phyloP scores from a whole-genome alignment of 345 rosid genomes.

The Jatropha curcas region DNA sequence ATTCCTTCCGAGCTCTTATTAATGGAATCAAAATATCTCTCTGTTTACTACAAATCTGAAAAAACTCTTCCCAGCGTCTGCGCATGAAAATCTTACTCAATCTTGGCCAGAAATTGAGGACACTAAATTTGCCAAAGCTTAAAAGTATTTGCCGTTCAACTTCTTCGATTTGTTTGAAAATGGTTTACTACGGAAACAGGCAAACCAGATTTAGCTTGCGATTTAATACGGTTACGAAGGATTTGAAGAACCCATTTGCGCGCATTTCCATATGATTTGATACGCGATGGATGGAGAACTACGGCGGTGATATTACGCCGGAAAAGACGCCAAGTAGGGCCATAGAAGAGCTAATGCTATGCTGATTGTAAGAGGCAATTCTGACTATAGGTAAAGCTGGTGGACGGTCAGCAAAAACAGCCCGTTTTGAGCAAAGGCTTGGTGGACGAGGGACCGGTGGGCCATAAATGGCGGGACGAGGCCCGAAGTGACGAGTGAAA shows the following conservation, averaged over 20 bases:
- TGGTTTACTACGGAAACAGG: not conserved
- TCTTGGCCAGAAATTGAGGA: not conserved
- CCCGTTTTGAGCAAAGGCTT: not conserved
- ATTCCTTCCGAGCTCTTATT: conserved; percentile 11
- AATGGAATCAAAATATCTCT: conserved; percentile 1
- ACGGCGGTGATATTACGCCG: not conserved
- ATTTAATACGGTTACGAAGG: not conserved
- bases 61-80: not conserved
- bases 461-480: not conserved
- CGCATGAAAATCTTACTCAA: not conserved
- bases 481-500: not conserved
- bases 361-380: not conserved
- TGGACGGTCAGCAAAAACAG: not conserved
- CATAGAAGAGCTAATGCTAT: not conserved
- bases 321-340: conserved; percentile 11
- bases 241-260: conserved; percentile 7
- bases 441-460: not conserved
- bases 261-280: not conserved
- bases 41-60: not conserved
- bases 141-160: not conserved
- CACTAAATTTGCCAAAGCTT: not conserved
- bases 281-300: conserved; percentile 8
- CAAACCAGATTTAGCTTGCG: not conserved
- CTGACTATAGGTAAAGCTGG: not conserved
- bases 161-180: not conserved